Base-by-base conservation (phyloP, 2,329 filamentous ascomycete genomes). In the Aspergillus cejpii region DNA sequence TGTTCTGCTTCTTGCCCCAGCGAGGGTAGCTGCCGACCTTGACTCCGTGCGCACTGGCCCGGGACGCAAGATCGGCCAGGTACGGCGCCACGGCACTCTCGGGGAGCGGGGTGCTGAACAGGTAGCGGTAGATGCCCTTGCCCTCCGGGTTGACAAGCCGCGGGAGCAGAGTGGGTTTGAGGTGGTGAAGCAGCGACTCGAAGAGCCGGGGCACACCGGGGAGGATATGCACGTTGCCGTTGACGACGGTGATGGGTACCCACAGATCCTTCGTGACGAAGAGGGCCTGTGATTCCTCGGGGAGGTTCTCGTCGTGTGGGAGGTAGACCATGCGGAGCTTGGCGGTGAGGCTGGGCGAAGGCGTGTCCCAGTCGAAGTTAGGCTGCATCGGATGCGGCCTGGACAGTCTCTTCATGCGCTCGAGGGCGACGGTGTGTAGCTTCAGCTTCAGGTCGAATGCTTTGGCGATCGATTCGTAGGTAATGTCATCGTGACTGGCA, bases 21-120 rank as follows among this genome's bases (percentile, higher is more conserved):
- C 88, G 76, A 27, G 92, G 92, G 68, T 98, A 97, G 67, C 87
- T 94, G 37, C 92, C 92, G 12, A 97, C 88, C 71, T 97, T 97
- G 59, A 97, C 78, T 2, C 88, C 89, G 59, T 78, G 81, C 1
- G 80, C 72, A 63, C 81, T 84, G 17, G 90, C 85, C 64, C 80
- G 80, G 21, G 73, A 77, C 3, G 90, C 87, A 50, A 97, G 71
- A 53, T 87, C 78, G 1, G 88, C 91, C 59, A 98, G 73, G 63
- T 87, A 96, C 14, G 75, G 79, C 10, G 92, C 91, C 24, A 96
- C 81, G 14, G 78, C 78, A 66, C 89, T 96, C 74, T 98, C 92
- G 0, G 85, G 74, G 67, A 94, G 65, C 21, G 91, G 90, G 21
- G 92, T 97, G 39, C 86, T 88, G 63, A 97, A 85, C 54, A 95